phyloP scores from a whole-genome alignment of 768 basidiomycete species.

The Suillus weaverae region DNA sequence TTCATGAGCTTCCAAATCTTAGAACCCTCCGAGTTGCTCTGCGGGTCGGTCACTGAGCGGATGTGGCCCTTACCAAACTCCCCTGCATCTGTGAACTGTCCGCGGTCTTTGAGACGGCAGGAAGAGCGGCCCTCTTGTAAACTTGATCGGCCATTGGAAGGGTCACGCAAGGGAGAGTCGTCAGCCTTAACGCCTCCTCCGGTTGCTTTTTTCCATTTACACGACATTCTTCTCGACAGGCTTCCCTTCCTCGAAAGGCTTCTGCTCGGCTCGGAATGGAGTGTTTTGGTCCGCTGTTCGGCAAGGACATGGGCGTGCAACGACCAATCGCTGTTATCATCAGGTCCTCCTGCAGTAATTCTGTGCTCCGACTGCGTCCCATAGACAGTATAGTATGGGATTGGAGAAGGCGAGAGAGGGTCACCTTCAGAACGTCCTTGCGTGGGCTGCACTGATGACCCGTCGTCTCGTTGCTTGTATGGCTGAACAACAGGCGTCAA shows the following conservation, averaged over 20 bases:
- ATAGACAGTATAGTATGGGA: conserved; percentile 60
- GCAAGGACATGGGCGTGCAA: conserved; percentile 10
- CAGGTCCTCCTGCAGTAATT: conserved; percentile 44
- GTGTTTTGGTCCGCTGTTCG: conserved; percentile 3
- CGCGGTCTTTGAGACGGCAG: not conserved
- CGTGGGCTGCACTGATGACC: conserved; percentile 8
- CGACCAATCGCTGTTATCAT: conserved; percentile 30
- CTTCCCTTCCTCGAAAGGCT: conserved; percentile 11
- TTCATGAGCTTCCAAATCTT: conserved; percentile 72
- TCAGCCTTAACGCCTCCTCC: conserved; percentile 18
- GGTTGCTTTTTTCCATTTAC: conserved; percentile 30
- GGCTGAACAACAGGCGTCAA: conserved; percentile 49
- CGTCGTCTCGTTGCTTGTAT: conserved; percentile 39
- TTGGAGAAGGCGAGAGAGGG: conserved; percentile 17
- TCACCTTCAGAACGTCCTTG: conserved; percentile 27
- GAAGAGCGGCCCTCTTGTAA: conserved; percentile 30
- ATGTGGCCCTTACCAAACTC: conserved; percentile 6
- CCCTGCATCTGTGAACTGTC: conserved; percentile 22
- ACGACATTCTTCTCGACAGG: conserved; percentile 39
- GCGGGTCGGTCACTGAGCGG: conserved; percentile 4
- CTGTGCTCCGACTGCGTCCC: conserved; percentile 47
- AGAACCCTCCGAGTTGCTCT: conserved; percentile 33
- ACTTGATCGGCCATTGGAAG: conserved; percentile 29
- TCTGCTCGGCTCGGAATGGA: conserved; percentile 13
- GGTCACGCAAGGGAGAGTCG: conserved; percentile 26